Base-by-base conservation (phyloP, 345 rosid species). In the Hibiscus trionum region DNA sequence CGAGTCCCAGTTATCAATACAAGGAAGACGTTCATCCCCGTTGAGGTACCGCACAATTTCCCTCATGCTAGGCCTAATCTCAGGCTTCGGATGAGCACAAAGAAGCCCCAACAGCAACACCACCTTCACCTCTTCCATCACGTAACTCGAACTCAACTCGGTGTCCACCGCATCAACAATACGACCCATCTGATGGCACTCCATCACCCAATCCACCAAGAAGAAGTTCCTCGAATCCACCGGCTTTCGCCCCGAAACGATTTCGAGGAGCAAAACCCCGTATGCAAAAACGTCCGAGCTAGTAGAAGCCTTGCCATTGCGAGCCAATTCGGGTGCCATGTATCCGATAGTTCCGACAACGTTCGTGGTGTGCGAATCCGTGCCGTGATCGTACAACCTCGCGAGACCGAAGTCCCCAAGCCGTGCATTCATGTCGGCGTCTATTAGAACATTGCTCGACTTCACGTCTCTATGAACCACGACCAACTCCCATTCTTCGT, bases 361-460 rank as follows among this genome's bases (percentile, higher is more conserved):
- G 58, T 66, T 73, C 0, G 96, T 87, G 4, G 89, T 87, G 58
- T 87, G 91, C 7, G 87, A 82, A 24, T 72, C 64, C 52, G 76
- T 77, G 1, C 88, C 94, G 15, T 85, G 98, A 50, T 90, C 89
- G 35, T 82, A 84, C 19, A 90, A 69, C 80, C 94, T 85, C 0
- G 96, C 98, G 27, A 88, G 93, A 31, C 98, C 96, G 26, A 93
- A 93, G 26, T 90, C 98, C 0, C 96, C 94, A 0, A 93, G 80
- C 16, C 89, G 74, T 0, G 86, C 93, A 11, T 87, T 88, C 91
- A 90, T 81, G 24, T 85, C 89, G 0, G 82, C 74, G 8, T 90
- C 94, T 56, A 93, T 85, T 66, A 93, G 77, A 46, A 93, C 95
- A 63, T 93, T 93, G 72, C 91, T 82, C 4, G 98, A 84, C 80